These are phyloP conservation scores for Leishmania martiniquensis DNA, from an alignment of 208 protist species.

Conservation along the genomic window DNA sequence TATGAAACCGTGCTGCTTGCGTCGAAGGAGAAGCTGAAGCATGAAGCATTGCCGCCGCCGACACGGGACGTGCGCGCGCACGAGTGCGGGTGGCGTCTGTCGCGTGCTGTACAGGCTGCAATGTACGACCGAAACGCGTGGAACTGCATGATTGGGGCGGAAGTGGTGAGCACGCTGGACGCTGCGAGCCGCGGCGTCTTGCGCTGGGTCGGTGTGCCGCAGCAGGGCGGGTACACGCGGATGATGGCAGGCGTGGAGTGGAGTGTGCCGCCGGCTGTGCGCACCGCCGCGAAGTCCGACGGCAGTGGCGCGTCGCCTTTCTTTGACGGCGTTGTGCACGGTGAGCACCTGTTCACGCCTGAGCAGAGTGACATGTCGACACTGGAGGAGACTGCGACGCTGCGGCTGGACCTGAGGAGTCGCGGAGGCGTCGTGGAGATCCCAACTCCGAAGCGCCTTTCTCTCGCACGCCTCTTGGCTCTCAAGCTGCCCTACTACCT, in stretches of 20 bases:
- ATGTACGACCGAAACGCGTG: slow-evolving; percentile 49
- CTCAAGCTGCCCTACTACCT: slow-evolving; percentile 41
- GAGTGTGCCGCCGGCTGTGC: slow-evolving; percentile 36
- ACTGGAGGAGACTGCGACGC: slow-evolving; percentile 46
- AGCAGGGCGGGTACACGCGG: slow-evolving; percentile 56
- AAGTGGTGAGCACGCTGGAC: slow-evolving; percentile 42
- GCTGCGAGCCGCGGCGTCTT: slow-evolving; percentile 50
- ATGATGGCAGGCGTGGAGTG: slow-evolving; percentile 79
- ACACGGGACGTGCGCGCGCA: slow-evolving; percentile 32
- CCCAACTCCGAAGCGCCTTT: slow-evolving; percentile 20
- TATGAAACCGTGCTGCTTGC: slow-evolving; percentile 39
- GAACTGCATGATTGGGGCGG: slow-evolving; percentile 42
- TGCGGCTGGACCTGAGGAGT: slow-evolving; percentile 28
- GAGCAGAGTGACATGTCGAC: slow-evolving; percentile 44
- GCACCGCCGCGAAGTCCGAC: slow-evolving; percentile 20
- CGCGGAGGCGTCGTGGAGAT: slow-evolving; percentile 22
- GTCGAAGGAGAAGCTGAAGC: slow-evolving; percentile 43
- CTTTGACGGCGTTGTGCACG: slow-evolving; percentile 57
- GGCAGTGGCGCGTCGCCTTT: slow-evolving; percentile 34
- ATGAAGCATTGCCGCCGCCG: slow-evolving; percentile 37
- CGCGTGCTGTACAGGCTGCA: slow-evolving; percentile 31
- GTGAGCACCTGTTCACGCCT: slow-evolving; percentile 68
- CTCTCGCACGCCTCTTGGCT: slow-evolving; percentile 25
- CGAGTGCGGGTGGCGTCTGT: slow-evolving; percentile 44
- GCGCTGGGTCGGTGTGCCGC: slow-evolving; percentile 61